These are phyloP conservation scores for Taphrina populina DNA, from an alignment of 1,139 yeast species.

Conservation along the genomic window DNA sequence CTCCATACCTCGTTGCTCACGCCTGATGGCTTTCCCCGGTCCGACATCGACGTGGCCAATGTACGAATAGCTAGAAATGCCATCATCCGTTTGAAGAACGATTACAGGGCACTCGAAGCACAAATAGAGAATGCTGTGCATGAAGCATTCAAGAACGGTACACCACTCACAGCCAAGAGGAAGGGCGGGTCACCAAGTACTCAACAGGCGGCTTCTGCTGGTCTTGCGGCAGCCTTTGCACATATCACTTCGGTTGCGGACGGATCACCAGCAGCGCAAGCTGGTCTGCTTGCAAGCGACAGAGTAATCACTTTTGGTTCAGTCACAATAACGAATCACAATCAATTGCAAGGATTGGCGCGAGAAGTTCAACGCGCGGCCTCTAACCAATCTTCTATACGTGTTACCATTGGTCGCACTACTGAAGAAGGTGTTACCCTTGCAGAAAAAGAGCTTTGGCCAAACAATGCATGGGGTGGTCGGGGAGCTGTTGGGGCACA, in stretches of 20 bases:
- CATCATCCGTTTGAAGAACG: constrained; percentile 69
- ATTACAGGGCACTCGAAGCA: constrained; percentile 52
- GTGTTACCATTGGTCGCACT: constrained; percentile 24
- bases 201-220: constrained; percentile 21
- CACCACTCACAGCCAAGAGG: constrained; percentile 51
- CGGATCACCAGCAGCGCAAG: constrained; percentile 53
- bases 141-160: constrained; percentile 11
- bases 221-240: constrained; percentile 42
- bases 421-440: constrained; percentile 32
- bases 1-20: constrained; percentile 67
- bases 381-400: constrained; percentile 3
- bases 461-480: constrained; percentile 66
- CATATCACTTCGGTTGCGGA: constrained; percentile 45
- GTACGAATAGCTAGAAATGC: constrained; percentile 61
- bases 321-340: constrained; percentile 57
- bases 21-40: constrained; percentile 78
- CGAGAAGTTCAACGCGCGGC: constrained; percentile 41
- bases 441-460: constrained; percentile 47
- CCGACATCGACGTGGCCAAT: constrained; percentile 71
- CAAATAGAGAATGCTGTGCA: constrained; percentile 22
- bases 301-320: constrained; percentile 55
- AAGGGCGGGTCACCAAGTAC: constrained; percentile 50
- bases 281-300: constrained; percentile 52
- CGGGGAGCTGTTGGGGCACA: constrained; percentile 73
- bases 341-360: constrained; percentile 50